Percentiles rank a stretch among this genome's conserved stretches.
Evolutionary conservation across 2,329 filamentous ascomycete genomes (phyloP).

Genomic region (Aspergillus transmontanensis): DNA sequence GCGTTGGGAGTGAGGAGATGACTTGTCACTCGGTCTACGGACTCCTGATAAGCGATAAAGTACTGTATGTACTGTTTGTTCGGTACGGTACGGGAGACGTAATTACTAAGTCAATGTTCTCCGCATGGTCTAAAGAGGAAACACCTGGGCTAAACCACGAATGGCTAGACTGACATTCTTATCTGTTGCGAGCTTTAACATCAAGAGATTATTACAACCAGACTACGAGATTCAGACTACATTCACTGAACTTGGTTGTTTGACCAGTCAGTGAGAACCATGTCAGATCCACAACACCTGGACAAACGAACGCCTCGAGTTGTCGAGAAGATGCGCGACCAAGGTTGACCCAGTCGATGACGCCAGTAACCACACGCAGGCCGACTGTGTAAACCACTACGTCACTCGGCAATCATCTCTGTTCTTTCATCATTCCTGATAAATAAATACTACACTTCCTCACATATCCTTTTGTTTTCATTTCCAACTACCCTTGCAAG

Average conservation of each 20-base stretch:
- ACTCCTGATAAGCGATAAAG: not conserved
- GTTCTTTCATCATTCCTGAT: constrained; percentile 6
- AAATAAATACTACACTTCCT: not conserved
- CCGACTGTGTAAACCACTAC: constrained; percentile 22
- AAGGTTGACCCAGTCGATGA: constrained; percentile 20
- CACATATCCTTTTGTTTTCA: not conserved
- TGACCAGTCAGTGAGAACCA: not conserved
- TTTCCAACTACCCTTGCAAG: not conserved
- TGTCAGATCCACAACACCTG: not conserved
- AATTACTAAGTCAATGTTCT: constrained; percentile 7
- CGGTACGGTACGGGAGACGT: not conserved
- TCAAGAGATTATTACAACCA: not conserved
- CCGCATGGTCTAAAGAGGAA: constrained; percentile 17
- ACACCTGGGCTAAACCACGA: not conserved
- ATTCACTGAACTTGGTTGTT: not conserved
- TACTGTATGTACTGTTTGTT: not conserved
- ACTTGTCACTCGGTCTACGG: not conserved
- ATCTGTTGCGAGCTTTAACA: not conserved
- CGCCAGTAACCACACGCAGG: constrained; percentile 17
- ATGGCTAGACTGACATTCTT: constrained; percentile 3
- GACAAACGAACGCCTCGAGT: not conserved
- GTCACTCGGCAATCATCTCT: constrained; percentile 38
- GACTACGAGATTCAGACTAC: not conserved
- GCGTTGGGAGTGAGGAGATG: not conserved
- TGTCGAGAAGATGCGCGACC: not conserved